These are phyloP conservation scores for Fusarium acutatum DNA, from an alignment of 2,329 filamentous ascomycete species.

Conservation along the genomic window DNA sequence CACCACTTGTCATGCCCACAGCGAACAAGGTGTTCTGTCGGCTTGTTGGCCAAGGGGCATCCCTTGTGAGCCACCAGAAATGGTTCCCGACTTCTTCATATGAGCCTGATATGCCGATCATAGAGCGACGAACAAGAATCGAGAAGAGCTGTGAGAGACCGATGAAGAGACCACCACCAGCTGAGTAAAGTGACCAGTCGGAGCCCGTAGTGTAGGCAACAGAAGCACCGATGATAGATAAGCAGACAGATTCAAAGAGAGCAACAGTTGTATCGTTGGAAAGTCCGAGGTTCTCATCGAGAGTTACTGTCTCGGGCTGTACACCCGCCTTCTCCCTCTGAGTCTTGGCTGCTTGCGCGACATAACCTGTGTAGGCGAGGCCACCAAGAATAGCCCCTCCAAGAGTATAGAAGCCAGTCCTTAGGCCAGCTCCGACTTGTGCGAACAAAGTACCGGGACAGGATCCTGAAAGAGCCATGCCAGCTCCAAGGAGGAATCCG, in stretches of 20 bases:
- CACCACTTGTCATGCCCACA: constrained; percentile 58
- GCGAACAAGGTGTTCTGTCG: constrained; percentile 61
- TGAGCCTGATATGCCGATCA: constrained; percentile 68
- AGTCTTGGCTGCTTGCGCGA: constrained; percentile 48
- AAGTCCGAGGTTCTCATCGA: constrained; percentile 53
- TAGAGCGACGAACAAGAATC: constrained; percentile 58
- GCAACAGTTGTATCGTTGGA: constrained; percentile 50
- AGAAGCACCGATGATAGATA: constrained; percentile 51
- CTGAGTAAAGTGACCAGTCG: constrained; percentile 49
- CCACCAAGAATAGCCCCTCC: constrained; percentile 65
- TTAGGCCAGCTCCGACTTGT: constrained; percentile 64
- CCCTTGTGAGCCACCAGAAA: constrained; percentile 55
- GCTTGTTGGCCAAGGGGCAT: constrained; percentile 45
- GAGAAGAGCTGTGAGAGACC: constrained; percentile 66
- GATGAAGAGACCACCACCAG: constrained; percentile 67
- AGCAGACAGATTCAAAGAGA: constrained; percentile 54
- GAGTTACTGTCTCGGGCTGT: constrained; percentile 43
- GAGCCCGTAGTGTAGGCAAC: constrained; percentile 41
- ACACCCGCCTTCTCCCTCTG: constrained; percentile 39
- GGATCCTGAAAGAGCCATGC: constrained; percentile 71
- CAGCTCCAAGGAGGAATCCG: constrained; percentile 68
- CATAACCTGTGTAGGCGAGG: constrained; percentile 57
- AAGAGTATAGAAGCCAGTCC: constrained; percentile 61
- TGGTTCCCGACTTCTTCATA: constrained; percentile 69
- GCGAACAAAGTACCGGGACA: constrained; percentile 72